Conservation (phyloP, 1,139 yeast genomes). For the Suhomyces coccinellae region DNA sequence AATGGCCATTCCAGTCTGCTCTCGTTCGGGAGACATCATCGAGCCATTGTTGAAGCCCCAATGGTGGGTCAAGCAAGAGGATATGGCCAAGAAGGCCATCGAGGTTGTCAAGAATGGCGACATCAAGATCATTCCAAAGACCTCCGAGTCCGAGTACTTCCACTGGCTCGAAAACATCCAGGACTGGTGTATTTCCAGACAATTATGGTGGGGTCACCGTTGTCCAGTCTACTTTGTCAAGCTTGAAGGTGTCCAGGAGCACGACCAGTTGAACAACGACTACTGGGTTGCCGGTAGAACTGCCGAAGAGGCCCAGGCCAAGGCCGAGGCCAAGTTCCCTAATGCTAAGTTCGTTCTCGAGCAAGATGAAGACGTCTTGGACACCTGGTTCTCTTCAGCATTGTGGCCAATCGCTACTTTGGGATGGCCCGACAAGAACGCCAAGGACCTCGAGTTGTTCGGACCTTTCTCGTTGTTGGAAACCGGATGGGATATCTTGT, state of each 20-base stretch:
- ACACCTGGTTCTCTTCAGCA: slow-evolving; percentile 98
- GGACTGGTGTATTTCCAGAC: slow-evolving; percentile 99
- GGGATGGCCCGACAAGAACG: slow-evolving; percentile 84
- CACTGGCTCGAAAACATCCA: slow-evolving; percentile 96
- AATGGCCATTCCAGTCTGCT: slow-evolving; percentile 91
- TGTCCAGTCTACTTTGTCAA: slow-evolving; percentile 92
- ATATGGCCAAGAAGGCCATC: slow-evolving; percentile 87
- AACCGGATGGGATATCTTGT: slow-evolving; percentile 98
- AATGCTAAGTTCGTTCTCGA: slow-evolving; percentile 69
- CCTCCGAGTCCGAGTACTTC: slow-evolving; percentile 90
- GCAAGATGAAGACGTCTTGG: slow-evolving; percentile 97
- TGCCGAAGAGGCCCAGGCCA: slow-evolving; percentile 76
- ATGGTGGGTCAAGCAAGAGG: slow-evolving; percentile 97
- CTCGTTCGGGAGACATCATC: slow-evolving; percentile 94
- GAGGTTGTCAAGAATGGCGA: slow-evolving; percentile 82
- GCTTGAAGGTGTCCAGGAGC: slow-evolving; percentile 66
- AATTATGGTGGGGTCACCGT: slow-evolving; percentile 99
- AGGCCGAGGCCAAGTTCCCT: slow-evolving; percentile 76
- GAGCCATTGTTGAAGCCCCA: slow-evolving; percentile 97
- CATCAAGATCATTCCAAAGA: slow-evolving; percentile 79
- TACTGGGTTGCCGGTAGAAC: slow-evolving; percentile 92
- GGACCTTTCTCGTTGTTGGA: slow-evolving; percentile 93
- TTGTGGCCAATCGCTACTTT: slow-evolving; percentile 96
- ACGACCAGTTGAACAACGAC: slow-evolving; percentile 59
- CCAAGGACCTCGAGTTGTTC: slow-evolving; percentile 72